Conservation (phyloP, 2,329 filamentous ascomycete species). For the Parastagonospora nodorum region DNA sequence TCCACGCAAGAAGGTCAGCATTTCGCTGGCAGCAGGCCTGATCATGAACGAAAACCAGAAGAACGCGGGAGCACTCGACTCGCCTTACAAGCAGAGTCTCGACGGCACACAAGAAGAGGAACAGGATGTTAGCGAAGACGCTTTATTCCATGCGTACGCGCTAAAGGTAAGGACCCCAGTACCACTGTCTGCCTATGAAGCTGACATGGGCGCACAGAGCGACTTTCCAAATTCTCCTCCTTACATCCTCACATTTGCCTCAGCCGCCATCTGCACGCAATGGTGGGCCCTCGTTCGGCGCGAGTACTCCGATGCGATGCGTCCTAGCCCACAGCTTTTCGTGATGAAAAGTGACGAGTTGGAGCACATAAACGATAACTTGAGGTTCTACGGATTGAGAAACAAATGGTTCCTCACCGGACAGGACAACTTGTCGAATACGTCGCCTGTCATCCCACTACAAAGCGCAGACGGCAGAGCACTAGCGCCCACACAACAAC, state of each 20-base stretch:
- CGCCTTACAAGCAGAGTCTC: constrained; percentile 21
- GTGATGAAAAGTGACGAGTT: constrained; percentile 42
- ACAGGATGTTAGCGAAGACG: constrained; percentile 17
- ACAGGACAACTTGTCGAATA: constrained; percentile 25
- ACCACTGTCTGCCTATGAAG: neutral
- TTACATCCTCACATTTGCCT: constrained; percentile 42
- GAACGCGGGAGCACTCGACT: constrained; percentile 10
- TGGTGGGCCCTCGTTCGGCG: constrained; percentile 43
- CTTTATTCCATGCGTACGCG: constrained; percentile 44
- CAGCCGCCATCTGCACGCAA: constrained; percentile 33
- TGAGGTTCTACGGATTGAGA: constrained; percentile 33
- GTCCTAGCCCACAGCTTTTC: constrained; percentile 41
- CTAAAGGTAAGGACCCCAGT: constrained; percentile 29
- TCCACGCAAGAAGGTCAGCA: constrained; percentile 37
- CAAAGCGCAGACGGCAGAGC: constrained; percentile 35
- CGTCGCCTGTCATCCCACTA: constrained; percentile 33
- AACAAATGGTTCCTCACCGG: constrained; percentile 43
- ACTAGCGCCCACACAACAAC: constrained; percentile 9
- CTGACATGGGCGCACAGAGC: constrained; percentile 27
- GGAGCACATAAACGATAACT: constrained; percentile 40
- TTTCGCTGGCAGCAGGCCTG: constrained; percentile 43
- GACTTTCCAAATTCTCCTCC: constrained; percentile 39
- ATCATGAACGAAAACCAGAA: constrained; percentile 37
- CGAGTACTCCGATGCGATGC: constrained; percentile 37
- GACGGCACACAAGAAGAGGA: constrained; percentile 10